Evolutionary conservation across 495 filamentous ascomycete species (phyloP), one percentile per base, ranked within the genome.

Genomic region (Lichina pygmaea): DNA sequence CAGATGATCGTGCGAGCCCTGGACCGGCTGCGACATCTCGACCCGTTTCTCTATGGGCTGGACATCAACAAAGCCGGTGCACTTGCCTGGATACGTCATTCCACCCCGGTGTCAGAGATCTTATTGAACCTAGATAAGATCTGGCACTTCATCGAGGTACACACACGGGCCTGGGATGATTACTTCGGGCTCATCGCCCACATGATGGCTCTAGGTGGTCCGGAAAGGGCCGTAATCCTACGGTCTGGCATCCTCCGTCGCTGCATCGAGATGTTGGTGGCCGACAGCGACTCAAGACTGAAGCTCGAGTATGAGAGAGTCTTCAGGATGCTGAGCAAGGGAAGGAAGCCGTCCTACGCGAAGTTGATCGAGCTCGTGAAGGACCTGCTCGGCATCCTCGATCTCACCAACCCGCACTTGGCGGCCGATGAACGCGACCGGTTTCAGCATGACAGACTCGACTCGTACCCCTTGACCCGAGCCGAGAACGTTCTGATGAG

Each of bases 91-190:
- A 56, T 52, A 12, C 44, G 44, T 43, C 50, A 44, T 49, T 63
- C 59, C 7, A 55, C 56, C 37, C 54, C 69, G 6, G 63, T 85
- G 44, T 62, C 67, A 32, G 52, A 59, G 30, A 55, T 89, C 46
- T 70, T 77, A 48, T 56, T 56, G 4, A 61, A 57, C 12, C 51
- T 77, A 8, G 58, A 58, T 38, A 66, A 68, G 9, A 48, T 73
- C 6, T 77, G 69, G 69, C 50, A 65, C 5, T 54, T 54, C 8
- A 54, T 79, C 32, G 72, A 81, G 47, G 55, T 58, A 3, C 61
- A 66, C 24, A 55, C 68, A 16, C 72, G 78, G 33, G 66, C 73
- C 8, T 92, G 83, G 83, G 70, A 73, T 38, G 83, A 92, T 53
- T 85, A 79, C 41, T 89, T 89, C 51, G 72, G 71, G 30, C 65